Evolutionary conservation across 108 stramenopile genomes (phyloP).

Genomic region (Cyclotella distinguenda): DNA sequence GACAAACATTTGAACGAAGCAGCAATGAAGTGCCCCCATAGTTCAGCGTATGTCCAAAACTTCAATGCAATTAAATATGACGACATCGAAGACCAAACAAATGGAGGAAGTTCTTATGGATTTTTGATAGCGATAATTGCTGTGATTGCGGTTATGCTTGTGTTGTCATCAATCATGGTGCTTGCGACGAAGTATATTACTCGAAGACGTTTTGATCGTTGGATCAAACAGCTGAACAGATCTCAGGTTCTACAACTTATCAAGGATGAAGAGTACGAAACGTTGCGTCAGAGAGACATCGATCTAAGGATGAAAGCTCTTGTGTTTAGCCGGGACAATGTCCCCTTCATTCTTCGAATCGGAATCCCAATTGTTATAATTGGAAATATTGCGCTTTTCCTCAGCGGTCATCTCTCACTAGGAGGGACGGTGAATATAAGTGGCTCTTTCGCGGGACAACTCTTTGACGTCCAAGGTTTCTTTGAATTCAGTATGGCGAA

Average conservation of each 20-base stretch:
- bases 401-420: slow-evolving; percentile 72
- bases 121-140: slow-evolving; percentile 50
- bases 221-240: slow-evolving; percentile 52
- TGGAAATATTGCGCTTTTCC: slow-evolving; percentile 72
- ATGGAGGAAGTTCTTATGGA: slow-evolving; percentile 27
- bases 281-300: slow-evolving; percentile 35
- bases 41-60: slow-evolving; percentile 44
- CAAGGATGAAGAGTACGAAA: slow-evolving; percentile 29
- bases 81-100: slow-evolving; percentile 17
- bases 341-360: slow-evolving; percentile 51
- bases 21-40: slow-evolving; percentile 60
- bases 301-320: slow-evolving; percentile 52
- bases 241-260: slow-evolving; percentile 25
- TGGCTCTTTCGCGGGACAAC: slow-evolving; percentile 54
- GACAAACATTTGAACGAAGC: slow-evolving; percentile 67
- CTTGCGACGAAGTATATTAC: slow-evolving; percentile 37
- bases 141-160: slow-evolving; percentile 22
- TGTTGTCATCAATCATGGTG: slow-evolving; percentile 25
- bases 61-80: slow-evolving; percentile 42
- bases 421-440: slow-evolving; percentile 63
- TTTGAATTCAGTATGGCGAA: slow-evolving; percentile 73
- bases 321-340: slow-evolving; percentile 39
- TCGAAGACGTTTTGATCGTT: slow-evolving; percentile 49
- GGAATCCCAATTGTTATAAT: slow-evolving; percentile 65
- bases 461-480: slow-evolving; percentile 53